Evolutionary conservation across 2,329 filamentous ascomycete species (phyloP).

Genomic region (Ceratocystis eucalypticola): DNA sequence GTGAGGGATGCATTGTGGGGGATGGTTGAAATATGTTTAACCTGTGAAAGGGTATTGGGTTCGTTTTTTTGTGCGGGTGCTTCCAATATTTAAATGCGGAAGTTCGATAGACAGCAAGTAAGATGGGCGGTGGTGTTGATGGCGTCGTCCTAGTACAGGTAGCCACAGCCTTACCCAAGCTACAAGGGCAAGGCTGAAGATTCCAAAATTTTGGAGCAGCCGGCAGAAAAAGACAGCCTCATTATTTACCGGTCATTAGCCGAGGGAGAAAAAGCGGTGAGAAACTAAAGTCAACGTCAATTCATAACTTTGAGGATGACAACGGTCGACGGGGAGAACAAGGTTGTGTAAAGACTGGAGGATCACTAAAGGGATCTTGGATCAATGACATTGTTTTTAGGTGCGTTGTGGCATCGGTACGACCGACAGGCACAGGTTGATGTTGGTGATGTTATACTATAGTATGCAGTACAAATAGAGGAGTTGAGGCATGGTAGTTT

Average conservation of each 20-base stretch:
- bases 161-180: neutral
- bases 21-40: neutral
- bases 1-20: slow-evolving; percentile 65
- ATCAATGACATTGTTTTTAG: neutral
- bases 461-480: neutral
- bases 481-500: neutral
- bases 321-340: neutral
- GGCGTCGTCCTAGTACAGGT: too few species aligned
- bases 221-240: neutral
- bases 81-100: neutral
- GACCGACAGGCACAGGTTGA: neutral
- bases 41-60: neutral
- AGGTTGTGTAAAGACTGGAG: neutral
- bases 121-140: neutral
- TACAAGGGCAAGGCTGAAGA: neutral
- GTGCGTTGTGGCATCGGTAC: neutral
- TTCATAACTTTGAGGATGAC: neutral
- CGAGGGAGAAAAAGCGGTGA: neutral
- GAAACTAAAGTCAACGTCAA: neutral
- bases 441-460: neutral
- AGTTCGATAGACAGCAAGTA: neutral
- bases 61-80: neutral
- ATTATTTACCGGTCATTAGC: neutral
- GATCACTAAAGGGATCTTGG: neutral
- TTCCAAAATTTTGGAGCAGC: neutral